Percentiles rank a stretch among this genome's conserved stretches.
Conservation (phyloP, 2,329 filamentous ascomycete genomes). For the Ascocoryne sarcoides region DNA sequence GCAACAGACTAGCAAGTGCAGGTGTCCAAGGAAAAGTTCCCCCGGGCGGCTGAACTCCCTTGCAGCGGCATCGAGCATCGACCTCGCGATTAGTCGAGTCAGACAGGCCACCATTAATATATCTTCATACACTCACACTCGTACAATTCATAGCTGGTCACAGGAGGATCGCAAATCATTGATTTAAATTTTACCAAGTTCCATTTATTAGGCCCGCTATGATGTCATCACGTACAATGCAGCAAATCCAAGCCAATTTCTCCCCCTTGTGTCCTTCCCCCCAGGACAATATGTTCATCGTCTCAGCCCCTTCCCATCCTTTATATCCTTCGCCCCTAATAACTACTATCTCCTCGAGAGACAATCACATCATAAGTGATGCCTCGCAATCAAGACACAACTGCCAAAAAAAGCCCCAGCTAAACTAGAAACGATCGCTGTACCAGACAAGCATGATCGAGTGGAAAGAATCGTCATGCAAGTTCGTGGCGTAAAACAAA, state of each 20-base stretch:
- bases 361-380: conserved; percentile 19
- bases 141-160: too few species aligned
- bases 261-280: conserved; percentile 3
- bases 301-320: conserved; percentile 8
- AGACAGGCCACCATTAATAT: too few species aligned
- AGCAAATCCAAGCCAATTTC: conserved; percentile 18
- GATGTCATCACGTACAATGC: conserved; percentile 20
- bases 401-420: conserved; percentile 24
- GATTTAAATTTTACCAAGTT: too few species aligned
- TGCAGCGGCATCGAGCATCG: too few species aligned
- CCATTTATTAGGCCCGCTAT: conserved; percentile 26
- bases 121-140: too few species aligned
- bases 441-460: conserved; percentile 53
- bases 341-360: conserved; percentile 19
- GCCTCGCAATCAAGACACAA: conserved; percentile 12
- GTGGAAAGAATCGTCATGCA: conserved; percentile 43
- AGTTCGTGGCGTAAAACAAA: conserved; percentile 36
- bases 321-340: conserved; percentile 15
- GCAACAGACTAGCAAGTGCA: too few species aligned
- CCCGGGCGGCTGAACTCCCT: too few species aligned
- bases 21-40: too few species aligned
- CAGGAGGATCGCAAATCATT: too few species aligned
- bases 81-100: too few species aligned
- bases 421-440: conserved; percentile 39
- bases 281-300: conserved; percentile 9